Evolutionary conservation across 495 filamentous ascomycete species (phyloP), one percentile per base, ranked within the genome.

Genomic region (Mycothermus thermophilus): DNA sequence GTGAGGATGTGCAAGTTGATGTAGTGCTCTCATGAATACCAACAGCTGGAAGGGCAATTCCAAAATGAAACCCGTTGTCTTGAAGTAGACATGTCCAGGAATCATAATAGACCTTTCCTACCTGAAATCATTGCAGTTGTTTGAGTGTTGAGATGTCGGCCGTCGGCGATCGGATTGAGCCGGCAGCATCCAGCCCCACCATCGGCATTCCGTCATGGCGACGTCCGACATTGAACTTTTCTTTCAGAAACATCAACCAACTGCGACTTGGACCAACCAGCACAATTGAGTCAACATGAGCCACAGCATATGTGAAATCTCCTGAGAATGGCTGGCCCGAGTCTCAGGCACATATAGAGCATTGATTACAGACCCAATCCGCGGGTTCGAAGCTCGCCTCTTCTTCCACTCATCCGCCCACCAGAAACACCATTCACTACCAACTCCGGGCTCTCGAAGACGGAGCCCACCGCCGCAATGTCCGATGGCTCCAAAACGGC

Each of bases 401-500:
- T 7, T 20, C 17, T 11, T 20, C 30, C 18, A 2, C 3, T 6
- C 1, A 6, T 4, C 9, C 3, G 8, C 19, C 17, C 11, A 9
- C 18, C 18, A 13, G 19, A 5, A 32, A 17, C 19, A 13, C 25
- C n/a, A 4, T 13, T 14, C n/a, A n/a, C n/a, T n/a, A n/a, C n/a
- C n/a, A n/a, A n/a, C n/a, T n/a, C n/a, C n/a, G n/a, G n/a, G n/a
- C n/a, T n/a, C n/a, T n/a, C n/a, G n/a, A n/a, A n/a, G n/a, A n/a
- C n/a, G n/a, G n/a, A n/a, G n/a, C n/a, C n/a, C 37, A 25, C 22
- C 44, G 40, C 43, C 41, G 43, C 32, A 37, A 58, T 58, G 55
- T 54, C 55, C 35, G 44, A 58, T 58, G 55, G 48, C 46, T 38
- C 52, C 28, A 45, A 40, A 34, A 54, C 51, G 34, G 32, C 35